Percentiles rank a stretch among this genome's conserved stretches.
Evolutionary conservation across 495 filamentous ascomycete genomes (phyloP).

Genomic region (Penicillium fimorum): DNA sequence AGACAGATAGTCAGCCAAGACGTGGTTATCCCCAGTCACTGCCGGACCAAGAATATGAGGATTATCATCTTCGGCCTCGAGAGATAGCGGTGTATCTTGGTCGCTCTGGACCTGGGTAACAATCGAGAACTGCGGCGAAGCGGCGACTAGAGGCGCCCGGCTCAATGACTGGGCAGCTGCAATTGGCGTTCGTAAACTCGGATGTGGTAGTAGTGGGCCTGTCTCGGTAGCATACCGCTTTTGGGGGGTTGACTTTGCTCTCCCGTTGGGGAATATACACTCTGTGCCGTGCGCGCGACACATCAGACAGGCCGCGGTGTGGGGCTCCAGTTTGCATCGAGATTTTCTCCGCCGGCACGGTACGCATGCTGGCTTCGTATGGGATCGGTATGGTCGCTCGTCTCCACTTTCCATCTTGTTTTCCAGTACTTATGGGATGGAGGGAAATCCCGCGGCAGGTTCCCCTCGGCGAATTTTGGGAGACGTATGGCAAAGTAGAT

Average conservation of each 20-base stretch:
- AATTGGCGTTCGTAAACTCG: not conserved
- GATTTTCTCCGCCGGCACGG: constrained; percentile 9
- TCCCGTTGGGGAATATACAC: constrained; percentile 9
- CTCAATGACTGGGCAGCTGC: not conserved
- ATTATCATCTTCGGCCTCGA: constrained; percentile 13
- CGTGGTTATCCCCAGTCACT: constrained; percentile 10
- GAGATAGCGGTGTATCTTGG: constrained; percentile 11
- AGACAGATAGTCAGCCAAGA: constrained; percentile 12
- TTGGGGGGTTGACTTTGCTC: not conserved
- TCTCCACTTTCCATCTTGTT: constrained; percentile 8
- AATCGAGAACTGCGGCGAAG: constrained; percentile 1
- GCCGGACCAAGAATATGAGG: constrained; percentile 11
- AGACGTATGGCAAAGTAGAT: not conserved
- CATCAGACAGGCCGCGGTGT: constrained; percentile 11
- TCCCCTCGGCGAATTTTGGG: not conserved
- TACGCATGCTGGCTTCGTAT: constrained; percentile 11
- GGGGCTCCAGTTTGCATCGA: constrained; percentile 13
- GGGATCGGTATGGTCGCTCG: constrained; percentile 10
- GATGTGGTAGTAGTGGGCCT: not conserved
- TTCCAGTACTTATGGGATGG: not conserved
- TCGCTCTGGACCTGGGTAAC: not conserved
- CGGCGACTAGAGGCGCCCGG: not conserved
- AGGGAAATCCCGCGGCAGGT: constrained; percentile 1
- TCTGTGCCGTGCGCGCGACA: constrained; percentile 11
- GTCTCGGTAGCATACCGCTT: constrained; percentile 1